Evolutionary conservation across 306 rosid genomes (phyloP).

Genomic region (Styphnolobium japonicum): DNA sequence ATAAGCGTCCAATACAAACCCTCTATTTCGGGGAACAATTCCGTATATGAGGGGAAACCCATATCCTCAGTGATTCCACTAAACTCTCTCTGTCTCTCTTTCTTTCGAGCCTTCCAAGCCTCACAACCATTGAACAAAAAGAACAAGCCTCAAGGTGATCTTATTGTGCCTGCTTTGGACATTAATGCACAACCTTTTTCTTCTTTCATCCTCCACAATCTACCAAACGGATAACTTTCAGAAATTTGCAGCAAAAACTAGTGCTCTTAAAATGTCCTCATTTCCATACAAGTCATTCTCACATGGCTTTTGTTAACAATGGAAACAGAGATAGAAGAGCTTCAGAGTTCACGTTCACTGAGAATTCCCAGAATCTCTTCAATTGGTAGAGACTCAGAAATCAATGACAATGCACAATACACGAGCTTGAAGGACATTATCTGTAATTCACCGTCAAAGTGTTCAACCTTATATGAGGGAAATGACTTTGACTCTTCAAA

Average conservation of each 20-base stretch:
- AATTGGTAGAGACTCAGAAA: conserved; percentile 10
- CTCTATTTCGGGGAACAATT: not conserved
- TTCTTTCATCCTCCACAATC: not conserved
- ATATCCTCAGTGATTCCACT: not conserved
- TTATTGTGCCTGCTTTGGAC: not conserved
- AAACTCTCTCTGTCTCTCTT: conserved; percentile 19
- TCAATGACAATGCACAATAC: conserved; percentile 36
- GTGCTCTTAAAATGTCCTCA: conserved; percentile 1
- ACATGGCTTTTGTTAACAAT: conserved; percentile 24
- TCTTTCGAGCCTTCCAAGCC: conserved; percentile 1
- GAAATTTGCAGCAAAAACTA: not conserved
- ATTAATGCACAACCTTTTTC: not conserved
- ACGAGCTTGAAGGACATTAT: conserved; percentile 74
- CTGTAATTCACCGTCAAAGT: conserved; percentile 27
- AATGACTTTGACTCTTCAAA: conserved; percentile 46
- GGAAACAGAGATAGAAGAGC: conserved; percentile 38
- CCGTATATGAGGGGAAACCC: not conserved
- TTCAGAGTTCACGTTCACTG: conserved; percentile 6
- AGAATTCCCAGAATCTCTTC: conserved; percentile 19
- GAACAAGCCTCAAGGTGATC: not conserved
- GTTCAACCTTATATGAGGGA: conserved; percentile 26
- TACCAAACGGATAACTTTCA: not conserved
- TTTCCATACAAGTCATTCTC: conserved; percentile 9
- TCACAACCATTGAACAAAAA: conserved; percentile 15
- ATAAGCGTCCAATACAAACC: not conserved